Conservation (phyloP, 306 rosid genomes). For the Vicia sativa region DNA sequence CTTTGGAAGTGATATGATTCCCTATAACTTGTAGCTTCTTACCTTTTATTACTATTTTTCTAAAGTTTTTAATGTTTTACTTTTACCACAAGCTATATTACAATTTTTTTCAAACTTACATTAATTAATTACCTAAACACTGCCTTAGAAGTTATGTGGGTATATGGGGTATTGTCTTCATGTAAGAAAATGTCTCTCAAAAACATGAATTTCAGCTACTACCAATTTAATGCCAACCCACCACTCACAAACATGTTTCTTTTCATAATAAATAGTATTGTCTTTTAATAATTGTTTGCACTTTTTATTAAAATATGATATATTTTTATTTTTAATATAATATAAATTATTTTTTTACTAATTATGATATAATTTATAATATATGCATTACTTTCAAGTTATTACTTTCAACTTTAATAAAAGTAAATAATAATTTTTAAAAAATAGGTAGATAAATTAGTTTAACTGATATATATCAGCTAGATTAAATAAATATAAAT, state of each 20-base stretch:
- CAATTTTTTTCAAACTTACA: constrained; percentile 38
- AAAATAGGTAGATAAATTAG: too few relatives aligned
- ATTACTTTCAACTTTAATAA: too few relatives aligned
- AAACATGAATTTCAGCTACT: constrained; percentile 19
- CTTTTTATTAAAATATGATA: too few relatives aligned
- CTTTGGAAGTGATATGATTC: constrained; percentile 62
- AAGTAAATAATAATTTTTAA: too few relatives aligned
- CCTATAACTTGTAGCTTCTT: constrained; percentile 52
- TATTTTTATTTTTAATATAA: too few relatives aligned
- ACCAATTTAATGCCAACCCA: constrained; percentile 22
- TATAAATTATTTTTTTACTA: too few relatives aligned
- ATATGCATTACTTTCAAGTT: too few relatives aligned
- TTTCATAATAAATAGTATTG: not conserved
- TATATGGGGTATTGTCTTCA: not conserved
- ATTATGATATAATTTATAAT: too few relatives aligned
- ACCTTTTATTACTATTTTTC: constrained; percentile 38
- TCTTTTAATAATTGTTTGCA: too few relatives aligned
- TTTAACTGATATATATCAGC: too few relatives aligned
- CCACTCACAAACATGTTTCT: not conserved
- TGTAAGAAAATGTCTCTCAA: constrained; percentile 1
- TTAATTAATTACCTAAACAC: constrained; percentile 39
- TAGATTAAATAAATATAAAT: too few relatives aligned
- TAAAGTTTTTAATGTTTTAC: constrained; percentile 44
- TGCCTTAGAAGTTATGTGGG: constrained; percentile 1
- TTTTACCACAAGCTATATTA: constrained; percentile 21